Base-by-base conservation (phyloP, 805 yeast genomes). In the Kodamaea fukazawae region DNA sequence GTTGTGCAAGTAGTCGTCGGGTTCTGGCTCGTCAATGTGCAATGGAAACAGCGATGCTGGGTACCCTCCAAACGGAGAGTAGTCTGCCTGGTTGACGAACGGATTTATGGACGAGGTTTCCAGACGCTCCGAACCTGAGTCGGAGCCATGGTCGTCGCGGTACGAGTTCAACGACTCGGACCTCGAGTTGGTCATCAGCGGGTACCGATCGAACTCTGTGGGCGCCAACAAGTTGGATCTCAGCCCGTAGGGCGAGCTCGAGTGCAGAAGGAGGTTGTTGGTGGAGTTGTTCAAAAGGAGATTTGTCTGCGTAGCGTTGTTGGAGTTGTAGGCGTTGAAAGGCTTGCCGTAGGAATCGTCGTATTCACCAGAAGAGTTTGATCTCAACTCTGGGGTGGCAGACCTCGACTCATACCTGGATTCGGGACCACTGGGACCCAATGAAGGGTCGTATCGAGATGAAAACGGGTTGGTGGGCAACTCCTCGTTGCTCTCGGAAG, bases 61-160 rank as follows among this genome's bases (percentile, higher is more conserved):
- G 61, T 86, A 91, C 11, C 98, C 98, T 37, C 98, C 99, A 65
- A 91, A 91, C 2, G 98, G 99, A 34, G 86, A 79, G 49, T 81
- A 81, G 54, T 84, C 93, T 15, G 63, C 53, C 15, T 81, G 75
- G 53, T 73, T 81, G 12, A 57, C 49, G 34, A 66, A 61, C 5
- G 69, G 68, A 42, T 56, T 58, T 6, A 55, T 37, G 13, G 54
- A 49, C 15, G 46, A 51, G 29, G 47, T 48, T 11, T 61, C 46
- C 18, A 54, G 45, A 11, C 7, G 14, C 5, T 15, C 18, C 8
- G 12, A 9, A 7, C 16, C 17, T 58, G 22, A 50, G 57, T 27
- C 38, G 40, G 29, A 39, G 33, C 31, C 20, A 34, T 36, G 22
- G 36, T 41, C 33, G 35, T 39, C 29, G 18, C 16, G 32, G 32